Conservation (phyloP, 2,329 filamentous ascomycete genomes). For the Zymoseptoria crescenta region DNA sequence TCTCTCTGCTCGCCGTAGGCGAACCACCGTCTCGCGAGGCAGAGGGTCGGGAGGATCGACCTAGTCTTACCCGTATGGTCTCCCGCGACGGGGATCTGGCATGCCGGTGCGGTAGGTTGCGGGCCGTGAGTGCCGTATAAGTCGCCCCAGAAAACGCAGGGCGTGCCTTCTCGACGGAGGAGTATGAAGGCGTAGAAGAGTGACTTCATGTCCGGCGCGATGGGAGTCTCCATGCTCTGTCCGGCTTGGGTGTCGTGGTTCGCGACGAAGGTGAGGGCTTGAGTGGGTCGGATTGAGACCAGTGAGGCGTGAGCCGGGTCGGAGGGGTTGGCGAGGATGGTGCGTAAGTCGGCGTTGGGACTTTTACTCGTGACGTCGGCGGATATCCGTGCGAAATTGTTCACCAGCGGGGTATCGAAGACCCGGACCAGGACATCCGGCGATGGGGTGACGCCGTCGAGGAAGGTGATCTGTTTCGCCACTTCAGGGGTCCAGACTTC, state of each 20-base stretch:
- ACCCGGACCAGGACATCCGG: conserved; percentile 47
- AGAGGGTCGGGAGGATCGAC: conserved; percentile 46
- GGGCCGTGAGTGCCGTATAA: conserved; percentile 54
- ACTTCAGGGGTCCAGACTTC: conserved; percentile 61
- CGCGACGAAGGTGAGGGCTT: conserved; percentile 52
- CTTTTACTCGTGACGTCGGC: conserved; percentile 33
- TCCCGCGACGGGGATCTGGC: conserved; percentile 1
- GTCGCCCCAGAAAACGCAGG: conserved; percentile 65
- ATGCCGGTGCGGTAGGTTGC: conserved; percentile 42
- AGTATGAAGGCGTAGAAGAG: conserved; percentile 66
- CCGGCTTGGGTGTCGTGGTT: conserved; percentile 64
- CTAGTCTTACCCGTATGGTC: conserved; percentile 28
- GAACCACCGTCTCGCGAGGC: conserved; percentile 56
- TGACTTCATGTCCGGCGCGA: conserved; percentile 61
- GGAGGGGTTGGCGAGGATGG: conserved; percentile 17
- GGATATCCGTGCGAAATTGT: conserved; percentile 57
- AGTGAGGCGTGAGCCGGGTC: conserved; percentile 13
- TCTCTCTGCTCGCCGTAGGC: conserved; percentile 59
- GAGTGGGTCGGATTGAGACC: conserved; percentile 17
- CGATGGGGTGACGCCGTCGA: conserved; percentile 32
- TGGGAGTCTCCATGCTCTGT: conserved; percentile 54
- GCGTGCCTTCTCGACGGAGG: conserved; percentile 54
- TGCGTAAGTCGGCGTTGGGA: conserved; percentile 52
- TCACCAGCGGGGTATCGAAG: conserved; percentile 62
- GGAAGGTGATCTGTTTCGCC: conserved; percentile 48